Evolutionary conservation across 2,329 filamentous ascomycete genomes (phyloP).

Genomic region (Neophaeococcomyces mojaviensis): DNA sequence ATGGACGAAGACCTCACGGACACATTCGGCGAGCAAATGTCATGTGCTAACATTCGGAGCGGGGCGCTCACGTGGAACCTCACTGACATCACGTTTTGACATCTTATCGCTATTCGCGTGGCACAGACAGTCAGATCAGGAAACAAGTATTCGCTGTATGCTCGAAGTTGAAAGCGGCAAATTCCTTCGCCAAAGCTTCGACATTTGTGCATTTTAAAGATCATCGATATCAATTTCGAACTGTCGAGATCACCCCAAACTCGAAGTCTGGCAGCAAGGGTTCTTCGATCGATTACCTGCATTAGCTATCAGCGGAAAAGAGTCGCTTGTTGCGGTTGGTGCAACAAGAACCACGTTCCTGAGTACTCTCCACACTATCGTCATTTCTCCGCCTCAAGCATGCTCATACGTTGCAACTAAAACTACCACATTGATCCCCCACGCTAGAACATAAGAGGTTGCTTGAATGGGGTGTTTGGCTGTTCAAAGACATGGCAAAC

Average conservation of each 20-base stretch:
- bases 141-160: too few species aligned
- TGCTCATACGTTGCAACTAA: neutral
- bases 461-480: neutral
- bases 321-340: neutral
- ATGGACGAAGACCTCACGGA: neutral
- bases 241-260: too few species aligned
- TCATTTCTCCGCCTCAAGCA: conserved; percentile 1
- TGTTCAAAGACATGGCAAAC: too few species aligned
- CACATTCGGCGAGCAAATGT: neutral
- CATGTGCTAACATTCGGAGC: neutral
- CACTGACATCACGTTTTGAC: neutral
- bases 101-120: neutral
- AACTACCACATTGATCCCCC: neutral
- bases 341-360: neutral
- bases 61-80: neutral
- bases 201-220: too few species aligned
- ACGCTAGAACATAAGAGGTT: neutral
- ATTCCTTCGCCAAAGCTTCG: too few species aligned
- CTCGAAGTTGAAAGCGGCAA: too few species aligned
- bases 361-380: neutral
- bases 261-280: too few species aligned
- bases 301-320: neutral
- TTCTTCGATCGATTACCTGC: neutral
- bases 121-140: neutral
- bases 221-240: too few species aligned